Evolutionary conservation across 495 filamentous ascomycete genomes (phyloP).

Genomic region (Cercophora sp.): DNA sequence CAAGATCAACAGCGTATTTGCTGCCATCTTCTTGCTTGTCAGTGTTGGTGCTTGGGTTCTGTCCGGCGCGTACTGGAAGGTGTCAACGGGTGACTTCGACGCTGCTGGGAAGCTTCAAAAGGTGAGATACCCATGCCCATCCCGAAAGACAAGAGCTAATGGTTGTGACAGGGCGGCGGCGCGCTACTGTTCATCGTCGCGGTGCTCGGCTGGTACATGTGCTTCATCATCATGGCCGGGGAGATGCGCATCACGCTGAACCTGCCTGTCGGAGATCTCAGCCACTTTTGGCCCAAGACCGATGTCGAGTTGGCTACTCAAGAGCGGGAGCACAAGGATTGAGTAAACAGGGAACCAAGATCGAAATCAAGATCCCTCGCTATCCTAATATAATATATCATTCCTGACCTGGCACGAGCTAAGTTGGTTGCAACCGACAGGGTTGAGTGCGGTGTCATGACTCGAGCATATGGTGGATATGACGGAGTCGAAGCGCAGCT

Average conservation of each 20-base stretch:
- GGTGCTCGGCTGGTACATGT: constrained; percentile 52
- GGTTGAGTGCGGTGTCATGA: no score
- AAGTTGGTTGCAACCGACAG: no score
- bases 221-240: constrained; percentile 50
- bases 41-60: constrained; percentile 46
- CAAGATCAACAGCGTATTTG: constrained; percentile 53
- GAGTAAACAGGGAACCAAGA: no score
- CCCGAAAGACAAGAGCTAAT: not conserved
- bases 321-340: not conserved
- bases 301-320: constrained; percentile 38
- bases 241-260: constrained; percentile 54
- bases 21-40: constrained; percentile 49
- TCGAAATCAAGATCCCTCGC: no score
- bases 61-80: constrained; percentile 49
- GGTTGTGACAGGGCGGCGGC: constrained; percentile 36
- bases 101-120: constrained; percentile 44
- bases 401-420: no score
- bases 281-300: constrained; percentile 48
- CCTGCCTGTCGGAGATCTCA: constrained; percentile 52
- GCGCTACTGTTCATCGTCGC: constrained; percentile 49
- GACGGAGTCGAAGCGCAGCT: no score
- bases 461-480: no score
- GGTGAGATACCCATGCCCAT: constrained; percentile 21
- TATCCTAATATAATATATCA: no score
- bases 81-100: constrained; percentile 40